Evolutionary conservation across 768 basidiomycete genomes (phyloP), one percentile per base, ranked within the genome.

Genomic region (Lactifluus volemus): DNA sequence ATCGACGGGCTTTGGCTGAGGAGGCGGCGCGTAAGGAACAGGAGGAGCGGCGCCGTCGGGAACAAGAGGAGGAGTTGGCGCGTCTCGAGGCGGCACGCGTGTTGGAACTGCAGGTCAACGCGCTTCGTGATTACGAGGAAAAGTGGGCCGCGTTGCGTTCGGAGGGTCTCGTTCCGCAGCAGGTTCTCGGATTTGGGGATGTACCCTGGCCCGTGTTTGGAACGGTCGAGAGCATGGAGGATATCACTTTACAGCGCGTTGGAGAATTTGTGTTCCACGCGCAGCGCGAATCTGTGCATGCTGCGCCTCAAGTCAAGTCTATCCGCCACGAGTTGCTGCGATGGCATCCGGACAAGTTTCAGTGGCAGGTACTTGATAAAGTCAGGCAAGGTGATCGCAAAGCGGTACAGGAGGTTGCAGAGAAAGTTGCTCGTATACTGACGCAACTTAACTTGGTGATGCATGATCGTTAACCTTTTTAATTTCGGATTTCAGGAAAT

Each of bases 291-390:
- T 67, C 61, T 6, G 54, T 67, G 25, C 64, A 71, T 39, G 70
- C 12, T 4, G 78, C 75, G 65, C 68, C 70, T 0, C 65, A 53
- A 4, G 71, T 69, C 58, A 78, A 77, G 42, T 65, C 69, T 19
- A 59, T 79, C 61, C 76, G 73, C 60, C 63, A 60, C n/a, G 82
- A 84, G 63, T 68, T 83, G 34, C 67, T 81, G 49, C 73, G 76
- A 21, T 84, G 78, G 74, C 81, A 84, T 61, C 80, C 82, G 5
- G 83, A 85, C 63, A 82, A 80, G 64, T 78, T 82, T 64, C 68
- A 77, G 59, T 58, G 66, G 12, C 72, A 67, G 8, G 66, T 78
- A 12, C 55, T 78, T 30, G 64, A 66, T 8, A 76, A 71, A 49
- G 72, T 82, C 8, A 58, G 66, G 5, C 63, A 64, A 4, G 59